Base-by-base conservation (phyloP, 768 basidiomycete species). In the Phanerodontia chrysosporium region DNA sequence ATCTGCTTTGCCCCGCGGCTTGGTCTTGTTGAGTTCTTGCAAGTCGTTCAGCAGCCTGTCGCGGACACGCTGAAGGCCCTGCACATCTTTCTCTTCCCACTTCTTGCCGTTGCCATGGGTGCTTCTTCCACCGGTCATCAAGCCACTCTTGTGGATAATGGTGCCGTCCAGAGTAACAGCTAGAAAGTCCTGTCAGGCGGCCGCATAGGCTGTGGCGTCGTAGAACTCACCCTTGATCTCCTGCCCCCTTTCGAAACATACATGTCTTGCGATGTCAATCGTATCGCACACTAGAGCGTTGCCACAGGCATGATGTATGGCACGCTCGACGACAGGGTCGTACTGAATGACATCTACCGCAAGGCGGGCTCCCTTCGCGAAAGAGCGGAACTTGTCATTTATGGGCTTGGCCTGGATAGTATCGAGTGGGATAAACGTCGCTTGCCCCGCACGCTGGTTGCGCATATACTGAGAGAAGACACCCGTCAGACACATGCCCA, bases 401-500 rank as follows among this genome's bases (percentile, higher is more conserved):
- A 94, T 80, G 1, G 94, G 87, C 71, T 96, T 98, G 32, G 89
- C 89, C 68, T 94, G 92, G 64, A 98, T 96, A 9, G 94, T 95
- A 71, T 98, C 96, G n/a, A 99, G 86, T 0, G 97, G 97, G 48
- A 99, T 90, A 76, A 98, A 98, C 0, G 97, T 99, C 13, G 96
- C 96, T 74, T 95, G 92, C 1, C 96, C 97, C 0, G 90, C 86
- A 35, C 95, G 89, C 73, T 97, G 94, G 60, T 89, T 95, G 61
- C 94, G 89, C 84, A 99, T 84, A 72, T 97, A 98, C 89, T 95
- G 65, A 16, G 35, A 24, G 14, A 12, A 30, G n/a, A n/a, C n/a
- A n/a, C n/a, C n/a, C n/a, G n/a, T n/a, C n/a, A n/a, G n/a, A n/a
- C n/a, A n/a, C n/a, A n/a, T n/a, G n/a, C n/a, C n/a, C n/a, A n/a